Evolutionary conservation across 1,284 basidiomycete genomes (phyloP), one percentile per base, ranked within the genome.

Genomic region (Trametes sp.): DNA sequence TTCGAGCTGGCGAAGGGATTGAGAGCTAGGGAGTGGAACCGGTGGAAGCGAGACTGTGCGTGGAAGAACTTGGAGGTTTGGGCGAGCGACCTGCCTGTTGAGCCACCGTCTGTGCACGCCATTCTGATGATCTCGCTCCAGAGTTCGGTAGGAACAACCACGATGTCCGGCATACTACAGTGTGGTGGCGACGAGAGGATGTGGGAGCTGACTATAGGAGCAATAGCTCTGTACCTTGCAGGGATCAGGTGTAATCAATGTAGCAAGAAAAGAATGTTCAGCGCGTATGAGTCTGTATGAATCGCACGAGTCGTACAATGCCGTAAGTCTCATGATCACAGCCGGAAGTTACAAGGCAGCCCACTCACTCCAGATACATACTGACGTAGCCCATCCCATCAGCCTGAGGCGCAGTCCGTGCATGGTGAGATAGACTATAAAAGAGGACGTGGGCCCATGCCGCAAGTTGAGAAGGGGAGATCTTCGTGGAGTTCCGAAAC

Each of bases 51-150:
- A 1, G 59, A 58, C 36, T 51, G 41, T 6, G 56, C 19, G 26
- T 59, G 59, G 53, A 65, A 59, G 42, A 59, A 61, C 29, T 53
- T 56, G 42, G 53, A 61, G 23, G 56, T 48, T 24, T 53, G 59
- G 4, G 59, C 59, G 29, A 65, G 63, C 9, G 56, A 65, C 23
- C 29, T 48, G 2, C 59, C 57, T 6, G 59, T 65, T 21, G n/a
- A 58, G 14, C 57, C 63, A 6, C 63, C 63, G 29, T 57, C 56
- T 3, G 38, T 42, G n/a, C 56, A 57, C 9, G 56, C 46, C 4
- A 31, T 2, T 11, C 36, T 7, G 13, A 41, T 53, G 28, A 57
- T 51, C 1, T 23, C 28, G 26, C 48, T 26, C 56, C 48, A 57
- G 56, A 57, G 28, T 33, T 57, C 56, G 2, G 56, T 41, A 13